These are phyloP conservation scores for Cinnamomum chago DNA, from an alignment of 164 flowering plant species.

Conservation along the genomic window DNA sequence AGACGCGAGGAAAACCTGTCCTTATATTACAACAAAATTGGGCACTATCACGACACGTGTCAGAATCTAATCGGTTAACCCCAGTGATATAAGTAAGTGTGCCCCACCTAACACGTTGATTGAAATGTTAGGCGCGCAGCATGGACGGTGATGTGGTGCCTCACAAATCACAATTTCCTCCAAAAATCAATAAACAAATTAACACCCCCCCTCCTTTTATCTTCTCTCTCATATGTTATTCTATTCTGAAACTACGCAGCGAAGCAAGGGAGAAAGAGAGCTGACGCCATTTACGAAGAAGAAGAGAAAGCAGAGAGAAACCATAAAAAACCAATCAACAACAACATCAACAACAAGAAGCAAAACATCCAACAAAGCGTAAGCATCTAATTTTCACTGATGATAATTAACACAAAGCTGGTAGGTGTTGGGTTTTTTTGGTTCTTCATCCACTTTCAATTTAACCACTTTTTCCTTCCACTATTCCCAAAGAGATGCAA, in stretches of 20 bases:
- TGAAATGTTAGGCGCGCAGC: no score
- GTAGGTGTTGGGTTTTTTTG: neutral
- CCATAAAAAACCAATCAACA: neutral
- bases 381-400: neutral
- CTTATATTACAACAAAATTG: no score
- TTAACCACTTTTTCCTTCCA: neutral
- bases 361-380: neutral
- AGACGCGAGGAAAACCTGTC: no score
- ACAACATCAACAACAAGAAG: neutral
- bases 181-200: no score
- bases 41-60: no score
- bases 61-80: no score
- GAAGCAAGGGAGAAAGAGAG: conserved; percentile 2
- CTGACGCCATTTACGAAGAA: neutral
- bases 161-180: neutral
- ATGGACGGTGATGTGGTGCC: no score
- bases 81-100: no score
- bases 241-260: neutral
- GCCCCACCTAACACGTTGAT: no score
- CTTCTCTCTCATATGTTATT: neutral
- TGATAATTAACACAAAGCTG: neutral
- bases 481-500: neutral
- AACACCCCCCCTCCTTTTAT: neutral
- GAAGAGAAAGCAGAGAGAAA: neutral
- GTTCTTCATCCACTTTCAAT: neutral